phyloP scores from a whole-genome alignment of 495 filamentous ascomycete genomes.

The Penicillium angulare region DNA sequence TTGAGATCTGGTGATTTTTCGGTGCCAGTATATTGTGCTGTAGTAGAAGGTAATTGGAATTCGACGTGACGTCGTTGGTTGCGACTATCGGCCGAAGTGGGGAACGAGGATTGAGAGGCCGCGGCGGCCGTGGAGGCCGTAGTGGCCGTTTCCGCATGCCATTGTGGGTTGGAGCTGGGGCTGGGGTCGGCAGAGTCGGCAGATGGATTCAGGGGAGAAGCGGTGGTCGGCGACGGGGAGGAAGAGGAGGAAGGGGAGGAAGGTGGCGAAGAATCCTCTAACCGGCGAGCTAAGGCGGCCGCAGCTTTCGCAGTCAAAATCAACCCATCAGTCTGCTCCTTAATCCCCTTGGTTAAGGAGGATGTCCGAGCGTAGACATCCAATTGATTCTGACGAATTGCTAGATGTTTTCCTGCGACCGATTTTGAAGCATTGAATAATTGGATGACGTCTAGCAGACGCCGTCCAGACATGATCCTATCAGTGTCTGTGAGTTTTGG shows the following conservation, averaged over 20 bases:
- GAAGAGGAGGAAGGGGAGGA: slow-evolving; percentile 11
- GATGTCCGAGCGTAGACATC: slow-evolving; percentile 77
- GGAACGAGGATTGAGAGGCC: no score
- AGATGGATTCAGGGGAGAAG: slow-evolving; percentile 17
- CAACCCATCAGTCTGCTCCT: slow-evolving; percentile 60
- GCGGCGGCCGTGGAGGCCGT: no score
- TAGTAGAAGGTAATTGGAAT: slow-evolving; percentile 53
- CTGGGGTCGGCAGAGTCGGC: slow-evolving; percentile 4
- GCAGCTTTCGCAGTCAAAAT: slow-evolving; percentile 64
- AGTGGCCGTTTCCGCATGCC: slow-evolving; percentile 9
- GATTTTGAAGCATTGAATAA: slow-evolving; percentile 74
- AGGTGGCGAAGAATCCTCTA: slow-evolving; percentile 46
- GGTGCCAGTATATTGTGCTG: slow-evolving; percentile 24
- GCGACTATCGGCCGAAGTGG: slow-evolving; percentile 34
- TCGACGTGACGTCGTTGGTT: slow-evolving; percentile 54
- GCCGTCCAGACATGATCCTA: slow-evolving; percentile 61
- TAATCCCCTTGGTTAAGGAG: slow-evolving; percentile 66
- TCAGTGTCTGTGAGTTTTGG: not conserved
- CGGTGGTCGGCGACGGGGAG: slow-evolving; percentile 18
- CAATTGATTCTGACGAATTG: slow-evolving; percentile 72
- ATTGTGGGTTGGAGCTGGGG: not conserved
- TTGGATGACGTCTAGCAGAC: slow-evolving; percentile 75
- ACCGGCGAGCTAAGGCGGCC: slow-evolving; percentile 54
- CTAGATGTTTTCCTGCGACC: slow-evolving; percentile 76
- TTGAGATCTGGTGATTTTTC: slow-evolving; percentile 22